Evolutionary conservation across 371 early-diverging fungal genomes (phyloP).

Genomic region (Saksenaea oblongispora): DNA sequence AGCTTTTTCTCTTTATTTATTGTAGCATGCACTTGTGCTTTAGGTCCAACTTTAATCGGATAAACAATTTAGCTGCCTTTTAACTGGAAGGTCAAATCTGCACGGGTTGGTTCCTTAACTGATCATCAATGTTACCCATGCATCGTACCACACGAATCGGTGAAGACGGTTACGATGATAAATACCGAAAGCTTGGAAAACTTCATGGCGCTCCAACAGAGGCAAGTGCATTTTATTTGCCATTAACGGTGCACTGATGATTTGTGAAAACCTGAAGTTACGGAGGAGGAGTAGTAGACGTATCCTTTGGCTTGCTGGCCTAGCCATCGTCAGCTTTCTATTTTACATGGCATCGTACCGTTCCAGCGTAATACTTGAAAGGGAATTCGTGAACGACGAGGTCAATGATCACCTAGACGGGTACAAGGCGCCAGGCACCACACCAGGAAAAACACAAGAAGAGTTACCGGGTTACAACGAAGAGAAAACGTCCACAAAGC

Average conservation of each 20-base stretch:
- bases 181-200: constrained; percentile 31
- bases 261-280: background rate
- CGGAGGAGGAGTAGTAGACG: constrained; percentile 3
- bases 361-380: background rate
- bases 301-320: background rate
- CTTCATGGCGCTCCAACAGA: background rate
- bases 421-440: background rate
- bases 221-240: background rate
- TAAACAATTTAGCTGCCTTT: background rate
- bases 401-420: background rate
- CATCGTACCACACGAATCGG: constrained; percentile 34
- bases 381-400: background rate
- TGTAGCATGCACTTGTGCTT: no score
- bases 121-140: constrained; percentile 39
- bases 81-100: background rate
- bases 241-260: no score
- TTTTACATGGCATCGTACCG: background rate
- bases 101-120: background rate
- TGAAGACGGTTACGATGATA: constrained; percentile 22
- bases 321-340: background rate
- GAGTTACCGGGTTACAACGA: background rate
- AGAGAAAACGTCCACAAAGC: constrained; percentile 1
- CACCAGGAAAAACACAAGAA: background rate
- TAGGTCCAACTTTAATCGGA: no score
- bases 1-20: no score